phyloP scores from a whole-genome alignment of 1,284 basidiomycete genomes.

The Retiboletus flavoniger region DNA sequence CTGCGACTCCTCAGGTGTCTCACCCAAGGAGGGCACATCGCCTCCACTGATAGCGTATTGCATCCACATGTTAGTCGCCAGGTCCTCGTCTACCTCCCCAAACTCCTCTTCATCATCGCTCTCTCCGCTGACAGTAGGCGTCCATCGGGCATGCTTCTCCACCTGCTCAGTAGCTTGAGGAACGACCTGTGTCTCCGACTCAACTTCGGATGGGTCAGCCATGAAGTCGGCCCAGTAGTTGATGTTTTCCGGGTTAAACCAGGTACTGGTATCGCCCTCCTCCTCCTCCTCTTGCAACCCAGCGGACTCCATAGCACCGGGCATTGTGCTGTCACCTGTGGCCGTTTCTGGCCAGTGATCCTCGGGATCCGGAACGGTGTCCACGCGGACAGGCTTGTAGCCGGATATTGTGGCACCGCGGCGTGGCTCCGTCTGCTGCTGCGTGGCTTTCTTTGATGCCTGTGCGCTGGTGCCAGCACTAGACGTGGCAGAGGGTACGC shows the following conservation, averaged over 20 bases:
- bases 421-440: conserved; percentile 8
- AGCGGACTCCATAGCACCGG: conserved; percentile 8
- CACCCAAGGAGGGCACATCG: conserved; percentile 18
- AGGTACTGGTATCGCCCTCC: conserved; percentile 21
- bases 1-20: conserved; percentile 3
- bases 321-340: conserved; percentile 3
- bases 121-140: conserved; percentile 25
- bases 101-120: conserved; percentile 27
- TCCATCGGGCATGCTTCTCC: conserved; percentile 38
- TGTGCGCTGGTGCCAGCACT: conserved; percentile 3
- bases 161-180: conserved; percentile 13
- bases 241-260: conserved; percentile 27
- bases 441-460: conserved; percentile 15
- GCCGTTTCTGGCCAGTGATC: conserved; percentile 4
- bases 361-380: conserved; percentile 16
- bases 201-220: conserved; percentile 21
- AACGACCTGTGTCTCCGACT: conserved; percentile 8
- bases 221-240: conserved; percentile 30
- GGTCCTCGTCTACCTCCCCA: conserved; percentile 14
- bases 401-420: conserved; percentile 5
- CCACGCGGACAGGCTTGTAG: conserved; percentile 16
- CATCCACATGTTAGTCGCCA: conserved; percentile 30
- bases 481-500: conserved; percentile 5
- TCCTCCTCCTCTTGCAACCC: conserved; percentile 13
- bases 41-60: conserved; percentile 32